Evolutionary conservation across 2,329 filamentous ascomycete species (phyloP).

Genomic region (Colletotrichum cordylinicola): DNA sequence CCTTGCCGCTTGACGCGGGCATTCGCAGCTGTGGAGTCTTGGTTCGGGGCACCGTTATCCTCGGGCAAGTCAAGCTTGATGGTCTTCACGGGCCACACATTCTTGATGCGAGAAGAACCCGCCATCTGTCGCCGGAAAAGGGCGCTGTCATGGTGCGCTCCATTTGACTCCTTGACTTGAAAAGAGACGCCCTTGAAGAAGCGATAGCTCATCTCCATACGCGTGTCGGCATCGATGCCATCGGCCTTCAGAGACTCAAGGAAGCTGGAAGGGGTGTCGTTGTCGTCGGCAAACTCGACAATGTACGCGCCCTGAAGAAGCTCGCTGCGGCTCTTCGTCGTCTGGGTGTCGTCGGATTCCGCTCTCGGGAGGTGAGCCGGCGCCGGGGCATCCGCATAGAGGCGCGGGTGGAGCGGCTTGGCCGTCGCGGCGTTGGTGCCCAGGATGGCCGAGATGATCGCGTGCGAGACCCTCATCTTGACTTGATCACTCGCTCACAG

Average conservation of each 20-base stretch:
- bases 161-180: slow-evolving; percentile 27
- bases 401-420: slow-evolving; percentile 4
- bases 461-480: background rate
- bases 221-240: slow-evolving; percentile 21
- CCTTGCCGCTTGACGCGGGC: slow-evolving; percentile 2
- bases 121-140: slow-evolving; percentile 22
- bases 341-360: background rate
- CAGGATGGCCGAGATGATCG: background rate
- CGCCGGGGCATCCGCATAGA: background rate
- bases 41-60: slow-evolving; percentile 9
- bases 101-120: slow-evolving; percentile 27
- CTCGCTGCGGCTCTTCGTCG: background rate
- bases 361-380: background rate
- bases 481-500: background rate
- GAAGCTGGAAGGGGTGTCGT: slow-evolving; percentile 16
- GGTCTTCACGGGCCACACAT: slow-evolving; percentile 33
- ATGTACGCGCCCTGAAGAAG: slow-evolving; percentile 28
- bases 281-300: slow-evolving; percentile 27
- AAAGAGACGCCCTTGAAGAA: slow-evolving; percentile 31
- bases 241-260: slow-evolving; percentile 17
- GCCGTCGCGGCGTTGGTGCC: background rate
- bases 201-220: slow-evolving; percentile 27
- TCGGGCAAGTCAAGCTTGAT: slow-evolving; percentile 21
- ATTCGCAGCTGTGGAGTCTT: background rate
- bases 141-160: slow-evolving; percentile 25